Evolutionary conservation across 2,329 filamentous ascomycete genomes (phyloP).

Genomic region (Chaetomiaceae sp.): DNA sequence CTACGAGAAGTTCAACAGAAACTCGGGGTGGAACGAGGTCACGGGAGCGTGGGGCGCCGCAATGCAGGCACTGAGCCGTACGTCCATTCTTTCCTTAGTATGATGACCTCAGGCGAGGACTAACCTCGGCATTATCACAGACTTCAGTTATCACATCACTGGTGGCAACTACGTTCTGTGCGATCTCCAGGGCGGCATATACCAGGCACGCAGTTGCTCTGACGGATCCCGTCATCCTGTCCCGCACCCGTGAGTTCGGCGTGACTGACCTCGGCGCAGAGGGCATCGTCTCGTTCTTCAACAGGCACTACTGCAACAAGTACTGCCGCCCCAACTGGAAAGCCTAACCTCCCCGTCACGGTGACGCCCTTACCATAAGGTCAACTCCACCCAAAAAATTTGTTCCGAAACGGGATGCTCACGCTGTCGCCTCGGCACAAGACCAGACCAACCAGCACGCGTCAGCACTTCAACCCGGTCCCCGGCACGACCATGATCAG

Average conservation of each 20-base stretch:
- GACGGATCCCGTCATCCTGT: constrained; percentile 38
- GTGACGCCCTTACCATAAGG: too few species aligned
- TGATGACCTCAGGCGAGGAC: not conserved
- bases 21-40: constrained; percentile 33
- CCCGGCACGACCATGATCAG: constrained; percentile 11
- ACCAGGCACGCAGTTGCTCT: constrained; percentile 31
- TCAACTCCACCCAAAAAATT: too few species aligned
- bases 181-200: constrained; percentile 38
- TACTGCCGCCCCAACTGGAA: constrained; percentile 22
- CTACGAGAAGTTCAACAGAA: constrained; percentile 41
- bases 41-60: constrained; percentile 28
- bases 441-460: constrained; percentile 11
- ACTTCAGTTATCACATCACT: constrained; percentile 37
- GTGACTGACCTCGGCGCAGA: constrained; percentile 34
- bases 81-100: not conserved
- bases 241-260: constrained; percentile 32
- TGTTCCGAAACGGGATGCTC: too few species aligned
- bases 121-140: not conserved
- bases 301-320: constrained; percentile 30
- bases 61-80: constrained; percentile 38
- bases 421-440: too few species aligned
- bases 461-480: not conserved
- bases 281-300: constrained; percentile 37
- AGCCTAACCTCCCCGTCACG: not conserved
- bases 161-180: constrained; percentile 35